phyloP scores from a whole-genome alignment of 768 basidiomycete species.

The Kwoniella botswanensis region DNA sequence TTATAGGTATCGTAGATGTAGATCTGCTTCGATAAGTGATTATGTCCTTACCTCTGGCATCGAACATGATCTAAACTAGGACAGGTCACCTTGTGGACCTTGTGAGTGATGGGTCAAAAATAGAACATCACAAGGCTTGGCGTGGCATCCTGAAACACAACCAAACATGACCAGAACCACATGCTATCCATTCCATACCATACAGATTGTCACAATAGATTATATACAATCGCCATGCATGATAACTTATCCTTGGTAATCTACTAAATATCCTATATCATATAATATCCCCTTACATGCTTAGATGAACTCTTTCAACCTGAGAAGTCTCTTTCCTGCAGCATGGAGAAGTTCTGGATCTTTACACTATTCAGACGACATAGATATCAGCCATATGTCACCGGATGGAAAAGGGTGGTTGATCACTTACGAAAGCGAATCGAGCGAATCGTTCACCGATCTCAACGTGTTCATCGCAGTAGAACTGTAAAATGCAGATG shows the following conservation, averaged over 20 bases:
- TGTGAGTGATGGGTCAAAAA: background rate
- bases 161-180: background rate
- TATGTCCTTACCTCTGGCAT: too few species aligned
- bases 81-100: background rate
- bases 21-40: too few species aligned
- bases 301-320: slow-evolving; percentile 70
- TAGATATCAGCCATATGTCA: background rate
- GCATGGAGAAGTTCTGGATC: slow-evolving; percentile 79
- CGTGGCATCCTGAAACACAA: slow-evolving; percentile 17
- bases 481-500: slow-evolving; percentile 67
- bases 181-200: too few species aligned
- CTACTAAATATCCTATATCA: slow-evolving; percentile 2
- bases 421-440: slow-evolving; percentile 67
- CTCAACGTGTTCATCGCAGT: slow-evolving; percentile 79
- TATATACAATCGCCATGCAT: slow-evolving; percentile 12
- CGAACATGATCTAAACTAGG: background rate
- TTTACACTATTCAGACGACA: slow-evolving; percentile 72
- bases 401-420: background rate
- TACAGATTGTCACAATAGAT: background rate
- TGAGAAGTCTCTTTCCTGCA: slow-evolving; percentile 82
- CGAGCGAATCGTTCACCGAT: slow-evolving; percentile 87
- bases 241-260: background rate
- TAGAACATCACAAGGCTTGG: slow-evolving; percentile 6
- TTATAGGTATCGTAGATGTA: too few species aligned
- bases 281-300: background rate